phyloP scores from a whole-genome alignment of 2,329 filamentous ascomycete species.

The Botrytis paeoniae region DNA sequence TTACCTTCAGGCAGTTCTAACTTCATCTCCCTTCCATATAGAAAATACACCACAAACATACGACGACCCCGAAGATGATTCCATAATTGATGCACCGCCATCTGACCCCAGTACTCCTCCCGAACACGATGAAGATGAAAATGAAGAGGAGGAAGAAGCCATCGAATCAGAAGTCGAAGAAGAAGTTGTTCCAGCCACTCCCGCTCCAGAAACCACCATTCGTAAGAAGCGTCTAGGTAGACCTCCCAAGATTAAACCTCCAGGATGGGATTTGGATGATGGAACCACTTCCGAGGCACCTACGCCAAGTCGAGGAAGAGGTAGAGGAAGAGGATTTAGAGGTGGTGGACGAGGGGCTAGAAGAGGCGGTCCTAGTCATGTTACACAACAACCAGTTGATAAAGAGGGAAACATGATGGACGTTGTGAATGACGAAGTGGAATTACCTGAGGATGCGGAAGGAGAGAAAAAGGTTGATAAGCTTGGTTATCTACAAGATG shows the following conservation, averaged over 20 bases:
- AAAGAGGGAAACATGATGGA: constrained; percentile 91
- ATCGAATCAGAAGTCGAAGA: constrained; percentile 41
- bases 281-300: constrained; percentile 46
- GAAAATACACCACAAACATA: constrained; percentile 49
- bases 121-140: constrained; percentile 42
- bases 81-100: constrained; percentile 41
- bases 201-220: constrained; percentile 47
- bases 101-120: constrained; percentile 34
- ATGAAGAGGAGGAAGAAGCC: constrained; percentile 36
- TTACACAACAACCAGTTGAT: constrained; percentile 81
- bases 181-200: constrained; percentile 38
- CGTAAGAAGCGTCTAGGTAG: constrained; percentile 76
- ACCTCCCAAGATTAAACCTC: constrained; percentile 78
- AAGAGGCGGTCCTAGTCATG: constrained; percentile 66
- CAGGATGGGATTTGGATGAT: constrained; percentile 67
- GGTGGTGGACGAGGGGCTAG: constrained; percentile 65
- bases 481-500: constrained; percentile 75
- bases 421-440: constrained; percentile 88
- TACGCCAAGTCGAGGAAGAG: constrained; percentile 50
- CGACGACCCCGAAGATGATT: constrained; percentile 46
- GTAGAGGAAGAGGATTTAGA: constrained; percentile 60
- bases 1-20: constrained; percentile 1
- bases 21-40: constrained; percentile 30
- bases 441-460: constrained; percentile 79
- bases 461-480: constrained; percentile 95